Evolutionary conservation across 768 basidiomycete species (phyloP).

Genomic region (Exsudoporus frostii): DNA sequence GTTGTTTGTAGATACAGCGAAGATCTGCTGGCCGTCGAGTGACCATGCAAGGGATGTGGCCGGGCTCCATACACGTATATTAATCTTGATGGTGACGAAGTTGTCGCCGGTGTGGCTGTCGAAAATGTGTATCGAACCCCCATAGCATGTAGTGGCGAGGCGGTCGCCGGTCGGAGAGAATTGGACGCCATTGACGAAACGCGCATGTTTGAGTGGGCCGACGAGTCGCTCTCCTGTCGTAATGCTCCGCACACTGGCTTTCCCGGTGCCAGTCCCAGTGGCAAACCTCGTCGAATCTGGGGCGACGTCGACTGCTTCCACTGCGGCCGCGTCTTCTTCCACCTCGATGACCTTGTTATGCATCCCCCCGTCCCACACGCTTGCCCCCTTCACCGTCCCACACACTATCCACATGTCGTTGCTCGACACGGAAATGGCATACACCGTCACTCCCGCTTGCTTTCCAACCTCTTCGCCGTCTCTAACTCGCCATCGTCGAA

Average conservation of each 20-base stretch:
- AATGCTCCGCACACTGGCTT: not conserved
- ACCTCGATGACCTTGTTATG: too few relatives aligned
- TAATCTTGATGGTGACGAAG: not conserved
- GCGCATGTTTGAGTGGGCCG: not conserved
- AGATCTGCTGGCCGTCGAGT: not conserved
- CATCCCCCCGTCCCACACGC: too few relatives aligned
- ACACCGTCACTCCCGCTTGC: too few relatives aligned
- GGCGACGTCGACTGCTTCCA: not conserved
- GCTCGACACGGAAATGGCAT: too few relatives aligned
- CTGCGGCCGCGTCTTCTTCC: too few relatives aligned
- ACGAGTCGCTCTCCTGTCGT: not conserved
- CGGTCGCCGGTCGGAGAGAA: not conserved
- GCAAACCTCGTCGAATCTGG: not conserved
- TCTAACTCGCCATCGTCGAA: too few relatives aligned
- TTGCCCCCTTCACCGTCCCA: too few relatives aligned
- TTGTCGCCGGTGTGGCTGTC: not conserved
- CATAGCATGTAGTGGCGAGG: not conserved
- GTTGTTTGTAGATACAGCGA: not conserved
- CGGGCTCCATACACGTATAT: accelerated
- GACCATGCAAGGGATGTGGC: not conserved
- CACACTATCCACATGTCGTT: too few relatives aligned
- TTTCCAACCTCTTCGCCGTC: too few relatives aligned
- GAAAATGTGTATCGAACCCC: not conserved
- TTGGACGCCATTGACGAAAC: not conserved
- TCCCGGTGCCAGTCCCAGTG: not conserved